phyloP scores from a whole-genome alignment of 768 basidiomycete genomes.

The Mycena haematopus region DNA sequence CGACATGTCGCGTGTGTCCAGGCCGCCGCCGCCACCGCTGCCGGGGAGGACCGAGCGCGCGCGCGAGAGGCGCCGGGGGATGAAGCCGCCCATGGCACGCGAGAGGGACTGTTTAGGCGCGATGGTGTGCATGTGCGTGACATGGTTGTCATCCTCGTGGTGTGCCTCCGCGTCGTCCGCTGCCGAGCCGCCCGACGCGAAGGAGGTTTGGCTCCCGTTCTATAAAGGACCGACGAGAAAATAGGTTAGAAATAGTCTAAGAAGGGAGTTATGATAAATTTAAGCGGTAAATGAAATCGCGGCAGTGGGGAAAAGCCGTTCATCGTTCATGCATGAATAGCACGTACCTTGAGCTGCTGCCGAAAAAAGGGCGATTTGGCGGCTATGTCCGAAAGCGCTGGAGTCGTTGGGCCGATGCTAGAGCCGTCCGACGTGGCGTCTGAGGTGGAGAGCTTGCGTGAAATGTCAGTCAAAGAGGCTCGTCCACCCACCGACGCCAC shows the following conservation, averaged over 20 bases:
- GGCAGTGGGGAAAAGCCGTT: conserved; percentile 5
- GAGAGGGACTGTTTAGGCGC: conserved; percentile 50
- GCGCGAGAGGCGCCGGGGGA: conserved; percentile 55
- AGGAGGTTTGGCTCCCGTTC: conserved; percentile 53
- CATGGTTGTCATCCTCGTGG: conserved; percentile 50
- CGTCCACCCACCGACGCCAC: conserved; percentile 6
- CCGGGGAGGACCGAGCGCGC: conserved; percentile 46
- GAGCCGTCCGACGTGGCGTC: conserved; percentile 34
- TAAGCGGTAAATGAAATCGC: neutral
- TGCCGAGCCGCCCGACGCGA: conserved; percentile 48
- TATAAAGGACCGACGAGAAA: neutral
- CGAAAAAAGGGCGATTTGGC: conserved; percentile 57
- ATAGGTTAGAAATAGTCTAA: neutral
- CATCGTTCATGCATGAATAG: neutral
- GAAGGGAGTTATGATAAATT: neutral
- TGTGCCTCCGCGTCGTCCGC: conserved; percentile 36
- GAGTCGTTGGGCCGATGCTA: conserved; percentile 36
- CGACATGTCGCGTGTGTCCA: neutral
- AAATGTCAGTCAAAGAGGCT: conserved; percentile 6
- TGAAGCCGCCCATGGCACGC: conserved; percentile 46
- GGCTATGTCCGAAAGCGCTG: conserved; percentile 47
- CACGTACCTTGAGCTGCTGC: conserved; percentile 48
- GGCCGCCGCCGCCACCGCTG: conserved; percentile 34
- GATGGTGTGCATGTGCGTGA: conserved; percentile 57
- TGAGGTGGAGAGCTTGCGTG: conserved; percentile 31